phyloP scores from a whole-genome alignment of 345 rosid species.

The Orychophragmus violaceus region DNA sequence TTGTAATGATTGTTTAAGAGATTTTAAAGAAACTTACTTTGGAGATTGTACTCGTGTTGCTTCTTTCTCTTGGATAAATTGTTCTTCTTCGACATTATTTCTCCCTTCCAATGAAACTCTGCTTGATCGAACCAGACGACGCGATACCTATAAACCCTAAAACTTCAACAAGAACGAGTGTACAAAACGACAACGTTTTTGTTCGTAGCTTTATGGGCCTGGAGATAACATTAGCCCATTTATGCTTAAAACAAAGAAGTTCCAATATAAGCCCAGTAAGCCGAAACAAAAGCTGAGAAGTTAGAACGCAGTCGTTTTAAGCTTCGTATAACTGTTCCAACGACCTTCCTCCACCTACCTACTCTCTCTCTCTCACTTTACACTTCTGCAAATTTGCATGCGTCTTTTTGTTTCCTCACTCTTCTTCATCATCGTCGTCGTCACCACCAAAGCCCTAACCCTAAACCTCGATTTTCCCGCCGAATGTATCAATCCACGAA shows the following conservation, averaged over 20 bases:
- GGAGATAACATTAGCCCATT: not conserved
- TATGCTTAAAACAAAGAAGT: not conserved
- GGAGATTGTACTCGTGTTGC: constrained; percentile 82
- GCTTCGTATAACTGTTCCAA: constrained; percentile 5
- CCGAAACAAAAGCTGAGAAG: not conserved
- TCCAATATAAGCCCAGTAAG: not conserved
- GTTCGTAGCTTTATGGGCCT: not conserved
- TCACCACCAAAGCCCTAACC: constrained; percentile 29
- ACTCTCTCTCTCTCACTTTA: not conserved
- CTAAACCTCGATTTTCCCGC: constrained; percentile 26
- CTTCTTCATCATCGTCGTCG: constrained; percentile 15
- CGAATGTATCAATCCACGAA: constrained; percentile 46
- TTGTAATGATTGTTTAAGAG: not conserved
- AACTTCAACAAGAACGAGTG: not conserved
- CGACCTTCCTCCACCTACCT: constrained; percentile 13
- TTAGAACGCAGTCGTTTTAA: not conserved
- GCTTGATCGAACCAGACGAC: not conserved
- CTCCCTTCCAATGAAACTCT: not conserved
- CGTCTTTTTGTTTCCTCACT: not conserved
- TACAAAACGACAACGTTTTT: not conserved
- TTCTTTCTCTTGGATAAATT: constrained; percentile 65
- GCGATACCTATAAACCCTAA: constrained; percentile 18
- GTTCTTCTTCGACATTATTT: constrained; percentile 93
- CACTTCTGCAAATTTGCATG: constrained; percentile 20
- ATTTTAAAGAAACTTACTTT: constrained; percentile 34